Conservation (phyloP, 768 basidiomycete species). For the Mycena floridula region DNA sequence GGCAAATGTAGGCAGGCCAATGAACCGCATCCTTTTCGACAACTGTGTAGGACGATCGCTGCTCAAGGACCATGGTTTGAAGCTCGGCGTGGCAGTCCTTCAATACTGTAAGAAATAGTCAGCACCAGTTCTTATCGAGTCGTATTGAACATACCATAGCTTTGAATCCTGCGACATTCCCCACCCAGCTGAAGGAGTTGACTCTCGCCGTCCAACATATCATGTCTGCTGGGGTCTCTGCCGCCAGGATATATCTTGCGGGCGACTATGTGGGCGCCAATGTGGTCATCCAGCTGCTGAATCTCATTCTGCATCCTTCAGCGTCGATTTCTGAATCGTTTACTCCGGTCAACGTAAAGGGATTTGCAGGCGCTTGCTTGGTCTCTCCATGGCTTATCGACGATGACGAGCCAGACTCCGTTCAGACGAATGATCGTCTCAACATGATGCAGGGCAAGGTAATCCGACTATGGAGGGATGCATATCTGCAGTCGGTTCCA, state of each 20-base stretch:
- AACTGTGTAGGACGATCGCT: too few species aligned
- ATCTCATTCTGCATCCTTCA: constrained; percentile 11
- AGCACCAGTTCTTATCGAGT: too few species aligned
- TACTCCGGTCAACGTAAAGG: not conserved
- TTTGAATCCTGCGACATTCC: constrained; percentile 8
- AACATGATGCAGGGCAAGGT: not conserved
- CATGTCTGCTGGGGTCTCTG: constrained; percentile 6
- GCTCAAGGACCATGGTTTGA: too few species aligned
- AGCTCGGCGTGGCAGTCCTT: too few species aligned
- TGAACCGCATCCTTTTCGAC: too few species aligned
- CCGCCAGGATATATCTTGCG: constrained; percentile 12
- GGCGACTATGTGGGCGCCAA: constrained; percentile 17
- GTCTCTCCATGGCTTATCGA: constrained; percentile 5
- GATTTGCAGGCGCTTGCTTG: constrained; percentile 7
- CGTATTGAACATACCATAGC: too few species aligned
- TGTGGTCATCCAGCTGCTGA: constrained; percentile 10
- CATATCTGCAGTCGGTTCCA: too few species aligned
- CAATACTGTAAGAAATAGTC: too few species aligned
- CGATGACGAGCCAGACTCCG: not conserved
- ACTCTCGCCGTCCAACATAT: constrained; percentile 9
- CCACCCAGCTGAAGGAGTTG: constrained; percentile 13
- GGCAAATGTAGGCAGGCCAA: too few species aligned
- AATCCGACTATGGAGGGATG: not conserved
- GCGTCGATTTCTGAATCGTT: constrained; percentile 2
- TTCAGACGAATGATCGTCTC: not conserved